Evolutionary conservation across 768 basidiomycete genomes (phyloP).

Genomic region (Pholiota microspora): DNA sequence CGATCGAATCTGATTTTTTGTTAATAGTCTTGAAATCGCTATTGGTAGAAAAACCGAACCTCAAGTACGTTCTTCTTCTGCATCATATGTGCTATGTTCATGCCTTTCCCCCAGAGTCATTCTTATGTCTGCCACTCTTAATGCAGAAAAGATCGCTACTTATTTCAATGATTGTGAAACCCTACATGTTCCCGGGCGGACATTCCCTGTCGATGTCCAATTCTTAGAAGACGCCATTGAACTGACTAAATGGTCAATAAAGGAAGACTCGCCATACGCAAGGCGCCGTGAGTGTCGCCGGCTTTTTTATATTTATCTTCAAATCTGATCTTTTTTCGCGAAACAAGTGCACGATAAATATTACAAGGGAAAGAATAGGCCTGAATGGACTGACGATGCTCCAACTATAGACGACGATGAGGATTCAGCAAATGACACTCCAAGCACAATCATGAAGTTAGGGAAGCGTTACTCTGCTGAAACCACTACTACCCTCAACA

Average conservation of each 20-base stretch:
- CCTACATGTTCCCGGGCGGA: conserved; percentile 88
- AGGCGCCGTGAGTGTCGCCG: conserved; percentile 49
- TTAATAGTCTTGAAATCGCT: conserved; percentile 90
- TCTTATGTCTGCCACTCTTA: conserved; percentile 95
- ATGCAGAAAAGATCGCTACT: conserved; percentile 83
- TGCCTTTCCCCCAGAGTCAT: conserved; percentile 56
- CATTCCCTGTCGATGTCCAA: conserved; percentile 84
- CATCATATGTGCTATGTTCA: conserved; percentile 2
- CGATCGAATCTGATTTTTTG: conserved; percentile 96
- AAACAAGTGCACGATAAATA: conserved; percentile 59
- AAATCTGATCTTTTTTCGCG: not conserved
- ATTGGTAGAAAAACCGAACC: conserved; percentile 67
- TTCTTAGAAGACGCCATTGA: conserved; percentile 94
- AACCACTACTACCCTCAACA: conserved; percentile 77
- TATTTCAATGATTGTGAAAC: conserved; percentile 89
- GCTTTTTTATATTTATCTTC: conserved; percentile 1
- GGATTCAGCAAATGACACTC: conserved; percentile 39
- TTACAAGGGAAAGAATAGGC: conserved; percentile 54
- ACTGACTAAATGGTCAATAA: conserved; percentile 72
- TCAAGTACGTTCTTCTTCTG: conserved; percentile 56
- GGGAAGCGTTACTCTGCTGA: conserved; percentile 79
- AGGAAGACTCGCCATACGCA: conserved; percentile 81
- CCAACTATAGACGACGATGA: conserved; percentile 66
- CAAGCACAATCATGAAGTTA: conserved; percentile 44
- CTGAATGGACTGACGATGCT: conserved; percentile 81